Evolutionary conservation across 2,329 filamentous ascomycete species (phyloP), one percentile per base, ranked within the genome.

Genomic region (Elsinoe necatrix): DNA sequence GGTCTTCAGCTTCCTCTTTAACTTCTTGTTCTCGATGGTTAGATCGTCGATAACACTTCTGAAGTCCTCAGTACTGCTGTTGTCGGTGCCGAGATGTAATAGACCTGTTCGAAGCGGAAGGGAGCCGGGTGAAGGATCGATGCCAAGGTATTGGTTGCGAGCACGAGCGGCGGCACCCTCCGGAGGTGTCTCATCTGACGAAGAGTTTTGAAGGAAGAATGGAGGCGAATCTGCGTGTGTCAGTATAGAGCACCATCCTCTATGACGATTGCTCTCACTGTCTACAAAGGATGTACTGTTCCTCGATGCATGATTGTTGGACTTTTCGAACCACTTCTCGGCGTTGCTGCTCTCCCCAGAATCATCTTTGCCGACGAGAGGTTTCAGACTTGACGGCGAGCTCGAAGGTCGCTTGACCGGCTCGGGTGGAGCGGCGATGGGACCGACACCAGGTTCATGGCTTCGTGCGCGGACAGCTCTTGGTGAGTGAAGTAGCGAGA

Each of bases 31-130:
- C 66, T 90, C 86, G 23, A 95, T 75, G 0, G 89, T 95, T 58
- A 95, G 71, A 66, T 95, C 89, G 64, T 95, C 89, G 48, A 95
- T 95, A 14, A 95, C 87, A 62, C 86, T 86, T 47, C 89, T 79
- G 59, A 83, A 91, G 57, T 91, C 88, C 57, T 87, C 87, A 25
- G 80, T 82, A 52, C 83, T 85, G 65, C 81, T 87, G 27, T 73
- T 75, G 45, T 73, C 72, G 5, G 70, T 72, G 27, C 63, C 67
- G 8, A 69, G 37, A 9, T 63, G 65, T 72, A 80, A 18, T 70
- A 80, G 2, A 9, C 54, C 54, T 16, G 54, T 48, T 14, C 54
- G 41, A 12, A 56, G 41, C 4, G 39, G 54, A 8, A 56, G 42
- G 20, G 35, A 42, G 2, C 39, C 52, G 9, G 54, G 21, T 18